phyloP scores from a whole-genome alignment of 1,284 basidiomycete species.

The Fomitopsis palustris region DNA sequence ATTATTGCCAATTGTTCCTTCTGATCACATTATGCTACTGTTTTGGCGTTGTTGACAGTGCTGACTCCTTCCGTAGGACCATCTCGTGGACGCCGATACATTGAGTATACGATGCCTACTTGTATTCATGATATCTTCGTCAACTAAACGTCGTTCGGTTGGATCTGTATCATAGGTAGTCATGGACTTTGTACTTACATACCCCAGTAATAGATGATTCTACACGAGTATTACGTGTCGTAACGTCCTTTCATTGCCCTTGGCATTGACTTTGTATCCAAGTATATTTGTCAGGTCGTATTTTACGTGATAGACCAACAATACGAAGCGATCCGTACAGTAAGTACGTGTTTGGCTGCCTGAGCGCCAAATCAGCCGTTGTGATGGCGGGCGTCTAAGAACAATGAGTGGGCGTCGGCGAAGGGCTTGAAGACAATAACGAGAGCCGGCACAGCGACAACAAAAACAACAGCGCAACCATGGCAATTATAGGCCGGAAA shows the following conservation, averaged over 20 bases:
- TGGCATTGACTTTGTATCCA: too few relatives aligned
- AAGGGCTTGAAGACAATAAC: not conserved
- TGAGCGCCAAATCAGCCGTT: not conserved
- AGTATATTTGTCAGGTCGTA: not conserved
- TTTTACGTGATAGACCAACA: not conserved
- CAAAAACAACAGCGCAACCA: slow-evolving; percentile 23
- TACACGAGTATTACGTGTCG: too few relatives aligned
- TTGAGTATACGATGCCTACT: not conserved
- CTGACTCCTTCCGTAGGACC: not conserved
- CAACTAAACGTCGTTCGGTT: not conserved
- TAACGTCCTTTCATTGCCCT: too few relatives aligned
- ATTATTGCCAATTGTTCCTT: slow-evolving; percentile 32
- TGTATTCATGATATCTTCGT: not conserved
- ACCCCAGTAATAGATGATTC: not conserved
- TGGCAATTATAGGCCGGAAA: slow-evolving; percentile 21
- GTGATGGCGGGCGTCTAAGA: not conserved
- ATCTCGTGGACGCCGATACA: not conserved
- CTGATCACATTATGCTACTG: slow-evolving; percentile 13
- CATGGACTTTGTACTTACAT: not conserved
- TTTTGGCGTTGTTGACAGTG: not conserved
- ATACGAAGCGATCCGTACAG: too few relatives aligned
- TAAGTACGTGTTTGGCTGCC: not conserved
- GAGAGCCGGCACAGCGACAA: slow-evolving; percentile 13
- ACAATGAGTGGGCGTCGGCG: slow-evolving; percentile 5
- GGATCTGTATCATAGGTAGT: not conserved